Percentiles rank a stretch among this genome's conserved stretches.
phyloP scores from a whole-genome alignment of 2,329 filamentous ascomycete genomes.

The Penicillium sp. region DNA sequence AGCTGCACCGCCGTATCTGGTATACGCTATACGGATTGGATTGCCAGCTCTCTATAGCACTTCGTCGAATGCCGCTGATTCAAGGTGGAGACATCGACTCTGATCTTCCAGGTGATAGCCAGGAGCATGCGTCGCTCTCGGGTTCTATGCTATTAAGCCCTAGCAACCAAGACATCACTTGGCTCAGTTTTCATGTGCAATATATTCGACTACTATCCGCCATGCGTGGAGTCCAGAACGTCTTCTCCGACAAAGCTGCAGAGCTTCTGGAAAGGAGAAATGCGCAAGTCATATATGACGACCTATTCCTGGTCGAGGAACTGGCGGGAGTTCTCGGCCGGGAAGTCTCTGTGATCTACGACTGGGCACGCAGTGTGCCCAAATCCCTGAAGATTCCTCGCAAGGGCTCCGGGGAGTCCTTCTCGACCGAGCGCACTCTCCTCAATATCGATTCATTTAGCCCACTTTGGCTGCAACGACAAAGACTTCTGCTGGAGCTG shows the following conservation, averaged over 20 bases:
- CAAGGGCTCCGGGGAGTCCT: constrained; percentile 29
- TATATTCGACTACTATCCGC: constrained; percentile 33
- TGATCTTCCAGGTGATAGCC: constrained; percentile 26
- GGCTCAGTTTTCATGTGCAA: constrained; percentile 39
- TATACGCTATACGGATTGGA: constrained; percentile 52
- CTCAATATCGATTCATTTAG: constrained; percentile 37
- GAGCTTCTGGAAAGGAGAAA: neutral
- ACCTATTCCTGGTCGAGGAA: constrained; percentile 28
- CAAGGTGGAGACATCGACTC: constrained; percentile 33
- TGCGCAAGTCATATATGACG: constrained; percentile 29
- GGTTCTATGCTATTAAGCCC: constrained; percentile 32
- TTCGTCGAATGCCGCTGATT: constrained; percentile 46
- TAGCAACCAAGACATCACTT: constrained; percentile 36
- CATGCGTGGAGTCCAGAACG: constrained; percentile 32
- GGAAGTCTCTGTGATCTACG: constrained; percentile 26
- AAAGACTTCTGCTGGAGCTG: constrained; percentile 44
- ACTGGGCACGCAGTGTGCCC: constrained; percentile 39
- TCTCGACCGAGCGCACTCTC: constrained; percentile 40
- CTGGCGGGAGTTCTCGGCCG: constrained; percentile 33
- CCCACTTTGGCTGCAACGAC: constrained; percentile 44
- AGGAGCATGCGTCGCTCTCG: constrained; percentile 25
- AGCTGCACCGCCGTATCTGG: constrained; percentile 53
- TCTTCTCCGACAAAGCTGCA: constrained; percentile 31
- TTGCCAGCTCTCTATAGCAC: constrained; percentile 45
- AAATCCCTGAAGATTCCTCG: constrained; percentile 39